Evolutionary conservation across 2,329 filamentous ascomycete species (phyloP).

Genomic region (Diaporthe amygdali): DNA sequence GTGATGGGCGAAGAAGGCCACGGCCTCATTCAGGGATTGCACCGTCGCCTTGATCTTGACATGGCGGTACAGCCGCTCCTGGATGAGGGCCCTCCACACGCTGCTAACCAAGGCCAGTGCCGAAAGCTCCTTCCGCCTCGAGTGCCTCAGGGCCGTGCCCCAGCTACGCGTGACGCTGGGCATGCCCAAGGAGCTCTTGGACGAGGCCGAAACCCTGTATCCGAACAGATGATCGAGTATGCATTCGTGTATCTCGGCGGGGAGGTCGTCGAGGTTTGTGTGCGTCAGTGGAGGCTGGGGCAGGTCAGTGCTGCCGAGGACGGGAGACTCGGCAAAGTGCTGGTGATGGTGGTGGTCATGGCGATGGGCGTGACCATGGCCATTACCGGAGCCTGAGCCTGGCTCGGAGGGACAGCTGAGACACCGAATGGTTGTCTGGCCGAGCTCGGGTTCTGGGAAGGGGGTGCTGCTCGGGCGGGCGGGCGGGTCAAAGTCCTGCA

Average conservation of each 20-base stretch:
- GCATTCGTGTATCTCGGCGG: constrained; percentile 74
- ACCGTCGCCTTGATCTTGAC: constrained; percentile 77
- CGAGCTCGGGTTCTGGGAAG: constrained; percentile 60
- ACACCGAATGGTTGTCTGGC: constrained; percentile 48
- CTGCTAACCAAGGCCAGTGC: constrained; percentile 66
- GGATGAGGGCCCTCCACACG: constrained; percentile 71
- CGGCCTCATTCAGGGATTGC: constrained; percentile 64
- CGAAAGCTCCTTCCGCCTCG: constrained; percentile 69
- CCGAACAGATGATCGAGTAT: constrained; percentile 76
- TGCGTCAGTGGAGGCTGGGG: constrained; percentile 22
- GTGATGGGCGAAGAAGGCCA: constrained; percentile 63
- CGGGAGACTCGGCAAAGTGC: constrained; percentile 23
- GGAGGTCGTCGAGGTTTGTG: constrained; percentile 58
- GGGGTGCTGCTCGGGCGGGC: constrained; percentile 65
- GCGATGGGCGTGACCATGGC: constrained; percentile 32
- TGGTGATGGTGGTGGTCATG: constrained; percentile 27
- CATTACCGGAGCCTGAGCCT: constrained; percentile 34
- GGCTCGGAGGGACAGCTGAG: constrained; percentile 43
- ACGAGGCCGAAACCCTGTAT: constrained; percentile 66
- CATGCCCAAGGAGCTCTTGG: constrained; percentile 59
- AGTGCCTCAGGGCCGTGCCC: constrained; percentile 70
- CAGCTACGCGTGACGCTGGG: constrained; percentile 62
- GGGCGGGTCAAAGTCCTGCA: constrained; percentile 53
- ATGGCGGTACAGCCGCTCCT: constrained; percentile 75
- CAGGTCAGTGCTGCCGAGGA: constrained; percentile 24